Percentiles rank a stretch among this genome's conserved stretches.
These are phyloP conservation scores for Camellia sinensis DNA, from an alignment of 148 eudicot species.

Conservation along the genomic window DNA sequence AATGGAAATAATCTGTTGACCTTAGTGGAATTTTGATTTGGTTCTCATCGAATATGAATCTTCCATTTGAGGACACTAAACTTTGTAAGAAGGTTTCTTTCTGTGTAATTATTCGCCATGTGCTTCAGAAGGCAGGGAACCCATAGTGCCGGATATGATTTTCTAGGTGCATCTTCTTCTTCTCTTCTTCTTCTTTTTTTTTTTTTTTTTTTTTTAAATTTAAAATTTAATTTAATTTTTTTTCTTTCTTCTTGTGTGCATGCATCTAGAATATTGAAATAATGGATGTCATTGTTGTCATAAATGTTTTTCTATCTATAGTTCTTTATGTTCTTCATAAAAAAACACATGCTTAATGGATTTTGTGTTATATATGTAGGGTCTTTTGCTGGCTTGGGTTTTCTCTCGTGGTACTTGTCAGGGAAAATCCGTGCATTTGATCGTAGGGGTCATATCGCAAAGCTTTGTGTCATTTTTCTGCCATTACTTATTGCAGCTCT, in stretches of 20 bases:
- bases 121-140: no score
- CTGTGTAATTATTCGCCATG: no score
- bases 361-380: constrained; percentile 34
- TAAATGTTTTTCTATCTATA: neutral
- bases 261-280: neutral
- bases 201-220: no score
- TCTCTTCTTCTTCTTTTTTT: neutral
- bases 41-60: neutral
- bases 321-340: neutral
- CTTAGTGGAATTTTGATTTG: neutral
- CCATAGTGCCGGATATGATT: no score
- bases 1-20: no score
- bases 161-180: no score
- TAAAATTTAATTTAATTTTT: no score
- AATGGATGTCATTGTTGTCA: neutral
- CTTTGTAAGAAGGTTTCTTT: neutral
- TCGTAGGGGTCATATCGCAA: constrained; percentile 67
- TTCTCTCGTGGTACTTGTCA: constrained; percentile 62
- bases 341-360: constrained; percentile 6
- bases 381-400: constrained; percentile 86
- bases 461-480: constrained; percentile 61
- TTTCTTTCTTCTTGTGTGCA: neutral
- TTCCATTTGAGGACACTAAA: neutral
- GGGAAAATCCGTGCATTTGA: constrained; percentile 75
- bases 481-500: constrained; percentile 67